These are phyloP conservation scores for Ophiostoma ulmi DNA, from an alignment of 2,329 filamentous ascomycete species.

Conservation along the genomic window DNA sequence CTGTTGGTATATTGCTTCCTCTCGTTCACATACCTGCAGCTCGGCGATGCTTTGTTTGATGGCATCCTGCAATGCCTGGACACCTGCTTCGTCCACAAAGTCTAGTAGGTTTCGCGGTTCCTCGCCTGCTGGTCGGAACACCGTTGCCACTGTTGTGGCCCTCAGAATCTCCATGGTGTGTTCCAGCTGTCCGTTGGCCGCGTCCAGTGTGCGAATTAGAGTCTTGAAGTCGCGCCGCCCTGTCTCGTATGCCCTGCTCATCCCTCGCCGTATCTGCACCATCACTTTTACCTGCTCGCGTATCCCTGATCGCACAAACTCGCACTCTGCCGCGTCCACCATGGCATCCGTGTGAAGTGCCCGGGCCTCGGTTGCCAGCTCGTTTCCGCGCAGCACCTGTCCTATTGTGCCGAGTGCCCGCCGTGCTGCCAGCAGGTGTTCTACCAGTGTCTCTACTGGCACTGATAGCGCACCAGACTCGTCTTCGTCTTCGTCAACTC, in stretches of 20 bases:
- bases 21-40: conserved; percentile 45
- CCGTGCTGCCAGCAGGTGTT: conserved; percentile 80
- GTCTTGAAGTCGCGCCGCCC: conserved; percentile 57
- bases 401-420: conserved; percentile 78
- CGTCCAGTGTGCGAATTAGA: conserved; percentile 61
- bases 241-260: conserved; percentile 53
- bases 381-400: conserved; percentile 78
- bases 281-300: conserved; percentile 52
- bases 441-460: conserved; percentile 71
- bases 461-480: conserved; percentile 38
- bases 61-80: conserved; percentile 59
- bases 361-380: conserved; percentile 73
- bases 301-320: conserved; percentile 62
- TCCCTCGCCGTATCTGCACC: conserved; percentile 45
- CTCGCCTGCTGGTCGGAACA: conserved; percentile 56
- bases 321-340: conserved; percentile 63
- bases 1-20: neutral
- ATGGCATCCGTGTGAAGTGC: conserved; percentile 72
- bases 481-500: neutral
- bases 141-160: conserved; percentile 58
- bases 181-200: conserved; percentile 59
- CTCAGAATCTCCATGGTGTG: conserved; percentile 61
- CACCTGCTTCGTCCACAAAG: conserved; percentile 69
- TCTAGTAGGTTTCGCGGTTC: conserved; percentile 62
- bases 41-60: conserved; percentile 67